phyloP scores from a whole-genome alignment of 345 rosid genomes.

The Adansonia digitata region DNA sequence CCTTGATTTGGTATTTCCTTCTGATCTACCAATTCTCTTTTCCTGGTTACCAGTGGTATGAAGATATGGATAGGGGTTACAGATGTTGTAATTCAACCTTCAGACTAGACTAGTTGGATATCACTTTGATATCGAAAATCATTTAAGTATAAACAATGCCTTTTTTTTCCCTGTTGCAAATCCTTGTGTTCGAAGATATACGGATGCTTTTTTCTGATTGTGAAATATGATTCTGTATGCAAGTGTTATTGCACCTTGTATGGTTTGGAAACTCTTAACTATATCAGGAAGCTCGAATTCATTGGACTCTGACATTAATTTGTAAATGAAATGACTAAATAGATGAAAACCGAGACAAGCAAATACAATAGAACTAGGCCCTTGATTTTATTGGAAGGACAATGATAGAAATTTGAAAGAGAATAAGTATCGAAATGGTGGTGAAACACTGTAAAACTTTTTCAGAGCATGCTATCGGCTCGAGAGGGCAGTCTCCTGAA shows the following conservation, averaged over 20 bases:
- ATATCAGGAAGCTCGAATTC: not conserved
- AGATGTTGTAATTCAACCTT: no score
- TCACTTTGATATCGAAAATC: no score
- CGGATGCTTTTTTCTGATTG: no score
- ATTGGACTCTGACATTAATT: not conserved
- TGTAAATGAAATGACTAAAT: not conserved
- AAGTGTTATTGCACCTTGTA: not conserved
- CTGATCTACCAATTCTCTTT: no score
- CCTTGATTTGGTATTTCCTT: no score
- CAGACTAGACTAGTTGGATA: no score
- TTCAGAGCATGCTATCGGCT: conserved; percentile 75
- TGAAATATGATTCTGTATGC: not conserved
- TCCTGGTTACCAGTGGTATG: no score
- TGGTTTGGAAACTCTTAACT: not conserved
- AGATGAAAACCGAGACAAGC: not conserved
- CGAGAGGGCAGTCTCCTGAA: conserved; percentile 75
- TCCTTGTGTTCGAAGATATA: no score
- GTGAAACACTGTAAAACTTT: no score
- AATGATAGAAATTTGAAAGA: not conserved
- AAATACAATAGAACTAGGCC: not conserved
- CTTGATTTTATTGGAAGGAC: not conserved
- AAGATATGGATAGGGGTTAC: no score
- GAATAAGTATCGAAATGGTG: not conserved
- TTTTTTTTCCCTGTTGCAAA: no score
- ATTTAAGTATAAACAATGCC: no score